Base-by-base conservation (phyloP, 2,329 filamentous ascomycete genomes). In the Cercospora zeina region DNA sequence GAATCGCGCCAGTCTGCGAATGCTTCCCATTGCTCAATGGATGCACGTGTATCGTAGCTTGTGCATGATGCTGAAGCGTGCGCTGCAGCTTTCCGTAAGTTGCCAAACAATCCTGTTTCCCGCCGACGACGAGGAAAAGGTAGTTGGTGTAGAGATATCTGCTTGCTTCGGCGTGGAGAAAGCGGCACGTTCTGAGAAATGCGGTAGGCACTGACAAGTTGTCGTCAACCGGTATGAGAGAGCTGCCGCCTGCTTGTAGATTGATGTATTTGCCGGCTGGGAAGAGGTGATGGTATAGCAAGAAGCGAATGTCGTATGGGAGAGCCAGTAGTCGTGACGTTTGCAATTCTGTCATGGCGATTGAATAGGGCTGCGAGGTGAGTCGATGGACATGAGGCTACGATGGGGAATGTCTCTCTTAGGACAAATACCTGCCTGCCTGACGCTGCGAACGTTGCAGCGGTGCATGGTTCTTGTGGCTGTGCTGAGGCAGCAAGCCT, bases 61-160 rank as follows among this genome's bases (percentile, higher is more conserved):
- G 54, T 2, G 70, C 69, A 59, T 73, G 65, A 45, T 58, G 65
- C 45, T 62, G n/a, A 33, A 71, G 36, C 2, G 65, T 66, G 1
- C 45, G 21, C 14, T 68, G 34, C 56, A 73, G 67, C 1, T 45
- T 19, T 42, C 59, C 54, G 59, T 72, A 74, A 1, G 54, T 47
- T 2, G 54, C 59, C 6, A 74, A 56, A 49, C 69, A 72, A 24
- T 72, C 65, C n/a, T 57, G 34, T 51, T 73, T 74, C 33, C 62
- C 64, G 31, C 72, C 72, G n/a, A 73, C 63, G 36, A 74, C 62
- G 58, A 72, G 73, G 67, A 71, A 73, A 8, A 73, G 64, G 53
- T 73, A 73, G 47, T 61, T 67, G 57, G 68, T 72, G 67, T 72
- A 73, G 33, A 74, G 65, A 19, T 69, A 71, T 13, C 58, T 67